A percentile compares a stretch with the other conserved stretches of the same genome.
Evolutionary conservation across 495 filamentous ascomycete genomes (phyloP).

Genomic region (Penicillium lividum): DNA sequence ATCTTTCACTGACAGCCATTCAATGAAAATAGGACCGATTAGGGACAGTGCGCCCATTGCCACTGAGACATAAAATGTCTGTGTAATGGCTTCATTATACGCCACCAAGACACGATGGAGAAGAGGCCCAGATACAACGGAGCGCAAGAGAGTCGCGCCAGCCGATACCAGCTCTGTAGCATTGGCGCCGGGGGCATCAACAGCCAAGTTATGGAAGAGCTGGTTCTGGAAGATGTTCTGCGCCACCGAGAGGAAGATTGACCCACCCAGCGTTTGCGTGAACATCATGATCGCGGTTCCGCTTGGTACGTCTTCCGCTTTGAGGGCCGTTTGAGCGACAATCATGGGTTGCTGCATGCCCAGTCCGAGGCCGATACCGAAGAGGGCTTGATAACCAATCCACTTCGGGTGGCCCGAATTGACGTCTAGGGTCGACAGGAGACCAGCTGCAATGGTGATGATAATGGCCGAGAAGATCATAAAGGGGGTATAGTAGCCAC

Average conservation of each 20-base stretch:
- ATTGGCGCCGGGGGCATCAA: conserved; percentile 52
- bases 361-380: conserved; percentile 68
- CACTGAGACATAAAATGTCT: conserved; percentile 68
- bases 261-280: conserved; percentile 68
- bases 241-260: conserved; percentile 72
- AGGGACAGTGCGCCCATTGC: conserved; percentile 63
- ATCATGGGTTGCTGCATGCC: conserved; percentile 70
- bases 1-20: conserved; percentile 85
- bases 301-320: conserved; percentile 60
- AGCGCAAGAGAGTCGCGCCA: conserved; percentile 69
- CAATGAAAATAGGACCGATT: conserved; percentile 59
- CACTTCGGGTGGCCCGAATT: conserved; percentile 58
- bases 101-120: conserved; percentile 60
- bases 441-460: conserved; percentile 65
- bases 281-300: conserved; percentile 70
- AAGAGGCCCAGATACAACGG: conserved; percentile 41
- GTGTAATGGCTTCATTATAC: conserved; percentile 69
- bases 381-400: conserved; percentile 78
- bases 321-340: conserved; percentile 67
- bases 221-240: conserved; percentile 79
- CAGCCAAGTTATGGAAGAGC: conserved; percentile 57
- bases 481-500: conserved; percentile 78
- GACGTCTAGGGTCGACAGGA: conserved; percentile 63
- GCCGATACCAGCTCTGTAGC: conserved; percentile 50
- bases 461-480: conserved; percentile 63